phyloP scores from a whole-genome alignment of 2,329 filamentous ascomycete genomes.

The Colletotrichum camelliae region DNA sequence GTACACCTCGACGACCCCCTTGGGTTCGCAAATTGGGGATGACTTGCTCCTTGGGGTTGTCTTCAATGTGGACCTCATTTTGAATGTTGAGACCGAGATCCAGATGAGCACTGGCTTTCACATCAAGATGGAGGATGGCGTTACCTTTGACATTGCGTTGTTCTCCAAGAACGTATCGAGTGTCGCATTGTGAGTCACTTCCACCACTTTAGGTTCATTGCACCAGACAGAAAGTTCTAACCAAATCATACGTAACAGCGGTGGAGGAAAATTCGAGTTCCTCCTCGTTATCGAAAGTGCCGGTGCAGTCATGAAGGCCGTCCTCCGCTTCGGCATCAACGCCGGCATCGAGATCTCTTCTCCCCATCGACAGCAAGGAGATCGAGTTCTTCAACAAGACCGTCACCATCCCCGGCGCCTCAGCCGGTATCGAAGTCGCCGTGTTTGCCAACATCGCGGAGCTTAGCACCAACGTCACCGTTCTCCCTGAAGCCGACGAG shows the following conservation, averaged over 20 bases:
- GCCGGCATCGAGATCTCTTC: conserved; percentile 43
- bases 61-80: conserved; percentile 56
- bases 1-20: conserved; percentile 47
- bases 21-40: conserved; percentile 46
- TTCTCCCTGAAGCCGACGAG: conserved; percentile 32
- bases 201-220: not conserved
- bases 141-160: conserved; percentile 52
- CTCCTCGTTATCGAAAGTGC: conserved; percentile 55
- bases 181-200: conserved; percentile 51
- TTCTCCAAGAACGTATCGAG: conserved; percentile 54
- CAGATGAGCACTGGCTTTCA: conserved; percentile 61
- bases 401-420: conserved; percentile 31
- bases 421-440: conserved; percentile 51
- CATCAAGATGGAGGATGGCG: conserved; percentile 55
- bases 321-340: conserved; percentile 51
- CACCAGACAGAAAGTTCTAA: not conserved
- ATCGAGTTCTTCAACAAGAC: conserved; percentile 12
- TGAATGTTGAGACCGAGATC: conserved; percentile 50
- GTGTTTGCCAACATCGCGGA: conserved; percentile 60
- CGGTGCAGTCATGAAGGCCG: conserved; percentile 46
- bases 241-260: conserved; percentile 34
- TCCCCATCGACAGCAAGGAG: conserved; percentile 16
- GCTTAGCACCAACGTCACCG: conserved; percentile 57
- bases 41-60: conserved; percentile 49
- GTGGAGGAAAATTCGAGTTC: conserved; percentile 61